Base-by-base conservation (phyloP, 495 filamentous ascomycete genomes). In the Delitschia confertaspora region DNA sequence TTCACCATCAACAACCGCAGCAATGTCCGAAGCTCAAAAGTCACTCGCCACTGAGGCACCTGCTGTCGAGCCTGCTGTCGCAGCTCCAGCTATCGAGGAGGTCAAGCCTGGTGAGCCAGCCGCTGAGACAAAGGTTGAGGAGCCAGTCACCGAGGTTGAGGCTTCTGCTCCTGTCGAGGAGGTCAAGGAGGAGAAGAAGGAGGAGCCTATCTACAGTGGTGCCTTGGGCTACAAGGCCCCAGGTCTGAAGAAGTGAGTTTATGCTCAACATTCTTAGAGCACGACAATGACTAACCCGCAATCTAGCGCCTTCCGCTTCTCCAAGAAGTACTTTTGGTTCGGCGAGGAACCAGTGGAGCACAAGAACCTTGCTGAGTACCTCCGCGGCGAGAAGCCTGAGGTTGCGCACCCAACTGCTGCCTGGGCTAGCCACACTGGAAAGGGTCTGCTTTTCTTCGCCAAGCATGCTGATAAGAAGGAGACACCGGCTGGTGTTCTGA, bases 251-350 rank as follows among this genome's bases (percentile, higher is more conserved):
- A 89, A 94, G 89, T 96, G 78, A 69, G 86, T 67, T 6, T n/a
- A 6, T 6, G 13, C 6, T 4, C 22, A 3, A n/a, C n/a, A 8
- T 18, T 41, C 13, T 31, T 29, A 11, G 19, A 1, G 21, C 17
- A 23, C 30, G 1, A 16, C 24, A n/a, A 6, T 19, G 23, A 22
- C 60, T 68, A 56, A 63, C 43, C 14, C 38, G 9, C 10, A 9
- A 21, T 24, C 40, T 47, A 84, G 79, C 70, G 65, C 69, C 42
- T 65, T 83, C 51, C 69, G 75, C 50, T 80, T 77, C 64, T 68
- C 76, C 38, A 86, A 85, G 74, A 78, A 79, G 54, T 82, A 84
- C 72, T 95, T 98, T 74, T 96, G 86, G 81, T 87, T 98, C 69
- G 82, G 80, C 61, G 74, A 83, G 29, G 85, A 93, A 43, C 25